Base-by-base conservation (phyloP, 176 grass and related monocot genomes). In the Thalia dealbata region DNA sequence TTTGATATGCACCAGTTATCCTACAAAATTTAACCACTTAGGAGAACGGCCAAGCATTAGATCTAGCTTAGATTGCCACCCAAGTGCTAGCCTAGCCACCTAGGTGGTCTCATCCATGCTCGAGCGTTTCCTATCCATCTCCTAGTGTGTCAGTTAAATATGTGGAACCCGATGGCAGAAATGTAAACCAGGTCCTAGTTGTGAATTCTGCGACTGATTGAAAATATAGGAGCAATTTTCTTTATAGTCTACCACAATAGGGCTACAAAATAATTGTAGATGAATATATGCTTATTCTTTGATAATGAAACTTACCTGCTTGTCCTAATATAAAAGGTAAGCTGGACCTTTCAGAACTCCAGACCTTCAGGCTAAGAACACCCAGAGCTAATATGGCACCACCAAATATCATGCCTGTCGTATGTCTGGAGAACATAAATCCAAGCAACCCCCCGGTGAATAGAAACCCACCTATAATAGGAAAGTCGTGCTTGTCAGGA, bases 301-400 rank as follows among this genome's bases (percentile, higher is more conserved):
- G 22, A 65, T 16, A 78, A 38, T 51, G 61, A 64, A 54, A 15
- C 67, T 61, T 86, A 97, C 93, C 89, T 90, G 82, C 78, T 97
- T 97, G 93, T 5, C 84, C 93, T 73, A 97, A 61, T 80, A 92
- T 86, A 66, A 88, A 97, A 1, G 87, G 93, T 69, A 92, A 74
- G 72, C 93, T 90, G 58, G 93, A 92, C 64, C 83, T 78, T 59
- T 89, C 87, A 71, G 82, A 85, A 72, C 87, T 92, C 89, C 93
- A 97, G 38, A 90, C 93, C 50, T 86, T 97, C 44, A 97, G 87
- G 75, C 93, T 92, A 75, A 87, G 76, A 65, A 88, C 51, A 58
- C 87, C 85, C 42, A 97, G 85, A 22, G 76, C 80, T 68, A 90
- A 81, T 78, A 92, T 82, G 76, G 76, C 85, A 84, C 88, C 75